Evolutionary conservation across 345 rosid species (phyloP).

Genomic region (Pseudoturritis turrita): DNA sequence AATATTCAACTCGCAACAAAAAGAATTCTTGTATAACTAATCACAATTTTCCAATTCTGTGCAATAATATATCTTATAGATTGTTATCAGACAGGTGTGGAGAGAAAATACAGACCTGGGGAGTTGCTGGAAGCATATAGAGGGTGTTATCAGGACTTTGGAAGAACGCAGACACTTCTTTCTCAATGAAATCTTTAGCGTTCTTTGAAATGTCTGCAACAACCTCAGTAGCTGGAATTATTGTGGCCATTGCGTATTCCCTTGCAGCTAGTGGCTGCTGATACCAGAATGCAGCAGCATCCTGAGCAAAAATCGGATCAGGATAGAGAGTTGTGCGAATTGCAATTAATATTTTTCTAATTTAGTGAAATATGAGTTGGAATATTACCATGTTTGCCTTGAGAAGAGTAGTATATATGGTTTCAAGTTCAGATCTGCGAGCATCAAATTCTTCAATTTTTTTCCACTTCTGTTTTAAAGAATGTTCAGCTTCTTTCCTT

Average conservation of each 20-base stretch:
- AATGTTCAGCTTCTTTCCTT: constrained; percentile 91
- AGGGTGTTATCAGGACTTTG: constrained; percentile 80
- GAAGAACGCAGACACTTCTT: constrained; percentile 76
- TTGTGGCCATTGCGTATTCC: constrained; percentile 77
- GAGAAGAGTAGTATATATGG: constrained; percentile 68
- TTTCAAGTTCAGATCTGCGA: constrained; percentile 85
- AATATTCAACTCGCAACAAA: not conserved
- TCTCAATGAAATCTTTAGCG: constrained; percentile 71
- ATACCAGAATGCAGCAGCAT: constrained; percentile 82
- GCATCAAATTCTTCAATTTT: constrained; percentile 91
- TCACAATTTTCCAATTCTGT: not conserved
- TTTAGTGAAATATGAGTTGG: not conserved
- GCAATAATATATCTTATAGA: not conserved
- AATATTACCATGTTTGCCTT: constrained; percentile 69
- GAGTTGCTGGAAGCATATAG: constrained; percentile 88
- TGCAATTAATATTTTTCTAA: not conserved
- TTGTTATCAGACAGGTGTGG: not conserved
- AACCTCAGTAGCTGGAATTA: constrained; percentile 68
- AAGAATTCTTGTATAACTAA: not conserved
- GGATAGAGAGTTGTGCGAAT: not conserved
- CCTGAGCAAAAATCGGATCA: constrained; percentile 39
- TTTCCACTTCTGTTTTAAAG: constrained; percentile 81
- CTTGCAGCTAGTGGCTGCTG: constrained; percentile 80
- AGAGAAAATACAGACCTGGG: constrained; percentile 51
- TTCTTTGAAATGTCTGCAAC: constrained; percentile 61